phyloP scores from a whole-genome alignment of 1,284 basidiomycete species.

The Puccinia hordei region DNA sequence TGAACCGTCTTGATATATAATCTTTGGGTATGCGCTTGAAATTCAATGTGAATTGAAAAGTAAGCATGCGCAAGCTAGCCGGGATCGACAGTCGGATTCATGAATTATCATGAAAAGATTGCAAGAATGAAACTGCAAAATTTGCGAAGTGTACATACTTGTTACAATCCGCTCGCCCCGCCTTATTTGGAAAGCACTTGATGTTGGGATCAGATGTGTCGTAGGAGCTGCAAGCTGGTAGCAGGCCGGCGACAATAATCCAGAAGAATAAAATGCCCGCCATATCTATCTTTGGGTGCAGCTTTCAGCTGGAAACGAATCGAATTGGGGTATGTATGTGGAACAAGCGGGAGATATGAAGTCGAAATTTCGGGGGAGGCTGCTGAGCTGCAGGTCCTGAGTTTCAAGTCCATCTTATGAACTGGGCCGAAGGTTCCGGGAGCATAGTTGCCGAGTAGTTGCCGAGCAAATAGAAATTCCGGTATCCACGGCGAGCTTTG shows the following conservation, averaged over 20 bases:
- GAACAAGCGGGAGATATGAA: too few species aligned
- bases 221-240: neutral
- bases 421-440: too few species aligned
- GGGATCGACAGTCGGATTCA: neutral
- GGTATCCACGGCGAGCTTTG: too few species aligned
- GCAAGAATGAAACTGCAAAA: neutral
- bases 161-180: constrained; percentile 4
- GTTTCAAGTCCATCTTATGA: too few species aligned
- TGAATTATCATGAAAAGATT: too few species aligned
- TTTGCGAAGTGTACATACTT: too few species aligned
- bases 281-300: neutral
- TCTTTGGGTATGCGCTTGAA: neutral
- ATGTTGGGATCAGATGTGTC: neutral
- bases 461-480: too few species aligned
- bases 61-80: neutral
- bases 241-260: neutral
- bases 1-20: neutral
- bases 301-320: neutral
- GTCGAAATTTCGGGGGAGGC: too few species aligned
- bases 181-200: neutral
- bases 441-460: too few species aligned
- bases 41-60: neutral
- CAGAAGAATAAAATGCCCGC: neutral
- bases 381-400: too few species aligned
- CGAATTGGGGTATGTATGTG: too few species aligned